phyloP scores from a whole-genome alignment of 257 asterid genomes.

The Solanum tacnaense region DNA sequence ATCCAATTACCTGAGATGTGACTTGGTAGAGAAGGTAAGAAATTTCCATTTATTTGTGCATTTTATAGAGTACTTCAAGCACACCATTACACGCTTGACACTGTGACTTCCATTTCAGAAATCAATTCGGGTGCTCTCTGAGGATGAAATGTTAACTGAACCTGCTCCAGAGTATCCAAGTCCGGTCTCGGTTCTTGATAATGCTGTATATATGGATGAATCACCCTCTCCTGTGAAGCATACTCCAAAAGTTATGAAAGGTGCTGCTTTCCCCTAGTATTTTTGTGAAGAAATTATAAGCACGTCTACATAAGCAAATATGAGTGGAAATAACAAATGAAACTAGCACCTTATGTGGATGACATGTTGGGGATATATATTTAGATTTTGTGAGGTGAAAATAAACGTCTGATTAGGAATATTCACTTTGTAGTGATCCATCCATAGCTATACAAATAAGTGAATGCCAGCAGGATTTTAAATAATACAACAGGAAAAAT shows the following conservation, averaged over 20 bases:
- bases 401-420: background rate
- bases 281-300: background rate
- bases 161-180: constrained; percentile 64
- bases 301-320: background rate
- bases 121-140: constrained; percentile 22
- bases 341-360: background rate
- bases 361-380: background rate
- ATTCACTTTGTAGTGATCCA: background rate
- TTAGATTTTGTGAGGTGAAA: background rate
- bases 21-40: constrained; percentile 35
- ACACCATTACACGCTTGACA: background rate
- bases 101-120: constrained; percentile 36
- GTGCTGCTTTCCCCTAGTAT: constrained; percentile 22
- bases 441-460: background rate
- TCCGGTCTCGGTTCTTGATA: constrained; percentile 85
- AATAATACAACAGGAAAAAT: background rate
- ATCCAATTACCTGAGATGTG: constrained; percentile 10
- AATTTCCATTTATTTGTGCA: background rate
- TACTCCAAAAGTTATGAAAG: constrained; percentile 35
- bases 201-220: constrained; percentile 28
- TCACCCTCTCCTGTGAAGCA: constrained; percentile 59
- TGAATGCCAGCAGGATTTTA: background rate
- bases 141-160: constrained; percentile 37
- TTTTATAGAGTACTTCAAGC: background rate
- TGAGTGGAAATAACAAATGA: background rate